A percentile compares a stretch with the other conserved stretches of the same genome.
Evolutionary conservation across 2,329 filamentous ascomycete genomes (phyloP).

Genomic region (Colletotrichum sansevieriae): DNA sequence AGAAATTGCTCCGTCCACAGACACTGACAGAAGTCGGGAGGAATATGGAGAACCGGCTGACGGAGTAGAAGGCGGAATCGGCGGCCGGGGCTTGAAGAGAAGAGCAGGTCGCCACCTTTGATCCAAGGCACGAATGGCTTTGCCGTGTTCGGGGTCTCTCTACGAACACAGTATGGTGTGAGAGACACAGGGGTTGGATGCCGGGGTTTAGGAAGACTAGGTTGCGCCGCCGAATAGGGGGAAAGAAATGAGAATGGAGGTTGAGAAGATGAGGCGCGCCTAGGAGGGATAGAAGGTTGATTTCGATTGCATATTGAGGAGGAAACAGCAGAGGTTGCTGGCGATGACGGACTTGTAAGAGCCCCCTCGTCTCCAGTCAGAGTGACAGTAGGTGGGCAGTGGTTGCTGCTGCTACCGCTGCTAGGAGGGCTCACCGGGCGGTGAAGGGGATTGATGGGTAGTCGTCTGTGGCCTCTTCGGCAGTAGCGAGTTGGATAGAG

Average conservation of each 20-base stretch:
- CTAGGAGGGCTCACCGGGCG: conserved; percentile 33
- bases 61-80: conserved; percentile 34
- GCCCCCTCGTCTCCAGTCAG: conserved; percentile 24
- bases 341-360: conserved; percentile 39
- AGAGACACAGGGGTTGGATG: conserved; percentile 24
- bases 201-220: conserved; percentile 25
- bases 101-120: conserved; percentile 33
- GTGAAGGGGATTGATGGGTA: conserved; percentile 24
- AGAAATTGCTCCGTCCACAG: conserved; percentile 32
- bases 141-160: conserved; percentile 12
- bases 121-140: conserved; percentile 30
- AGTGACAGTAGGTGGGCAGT: too few species aligned
- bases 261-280: conserved; percentile 21
- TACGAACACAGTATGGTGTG: conserved; percentile 29
- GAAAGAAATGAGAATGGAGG: neutral
- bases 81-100: conserved; percentile 20
- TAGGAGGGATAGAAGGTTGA: conserved; percentile 29
- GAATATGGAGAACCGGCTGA: conserved; percentile 30
- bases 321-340: conserved; percentile 32
- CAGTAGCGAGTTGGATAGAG: neutral
- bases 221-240: conserved; percentile 21
- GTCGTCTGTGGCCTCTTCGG: conserved; percentile 5
- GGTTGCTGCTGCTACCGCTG: neutral
- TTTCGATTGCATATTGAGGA: conserved; percentile 39
- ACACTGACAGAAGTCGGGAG: conserved; percentile 21